Conservation (phyloP, 768 basidiomycete genomes). For the Mycena maculata region DNA sequence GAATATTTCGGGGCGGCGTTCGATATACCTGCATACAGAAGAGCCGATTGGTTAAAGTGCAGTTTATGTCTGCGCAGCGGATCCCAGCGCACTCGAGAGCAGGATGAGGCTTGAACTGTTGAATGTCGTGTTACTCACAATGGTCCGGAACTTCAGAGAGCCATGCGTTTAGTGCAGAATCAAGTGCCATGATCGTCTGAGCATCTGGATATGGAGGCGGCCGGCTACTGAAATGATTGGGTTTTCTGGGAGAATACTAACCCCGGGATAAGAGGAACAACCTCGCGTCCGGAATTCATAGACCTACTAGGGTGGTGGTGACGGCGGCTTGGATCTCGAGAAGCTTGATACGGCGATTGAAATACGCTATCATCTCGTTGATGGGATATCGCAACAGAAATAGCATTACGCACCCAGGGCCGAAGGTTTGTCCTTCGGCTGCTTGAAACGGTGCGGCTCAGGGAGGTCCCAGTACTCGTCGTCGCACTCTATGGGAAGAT, state of each 20-base stretch:
- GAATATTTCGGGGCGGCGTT: too few species aligned
- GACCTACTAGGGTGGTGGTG: slow-evolving; percentile 62
- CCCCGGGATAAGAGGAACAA: neutral
- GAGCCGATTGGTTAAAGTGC: slow-evolving; percentile 38
- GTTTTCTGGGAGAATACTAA: slow-evolving; percentile 68
- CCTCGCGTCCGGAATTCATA: neutral
- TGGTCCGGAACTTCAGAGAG: slow-evolving; percentile 64
- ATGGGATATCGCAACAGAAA: too few species aligned
- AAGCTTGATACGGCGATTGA: slow-evolving; percentile 59
- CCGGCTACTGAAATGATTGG: slow-evolving; percentile 9
- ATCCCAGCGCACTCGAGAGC: slow-evolving; percentile 44
- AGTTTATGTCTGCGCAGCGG: slow-evolving; percentile 34
- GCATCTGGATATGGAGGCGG: slow-evolving; percentile 58
- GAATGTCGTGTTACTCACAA: slow-evolving; percentile 40
- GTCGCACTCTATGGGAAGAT: slow-evolving; percentile 70
- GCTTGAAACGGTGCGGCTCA: slow-evolving; percentile 59
- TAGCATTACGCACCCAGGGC: slow-evolving; percentile 40
- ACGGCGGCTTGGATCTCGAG: slow-evolving; percentile 56
- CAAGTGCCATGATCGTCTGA: slow-evolving; percentile 66
- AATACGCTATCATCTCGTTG: slow-evolving; percentile 39
- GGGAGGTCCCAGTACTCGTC: slow-evolving; percentile 71
- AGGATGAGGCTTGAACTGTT: neutral
- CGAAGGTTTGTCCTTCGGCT: slow-evolving; percentile 64
- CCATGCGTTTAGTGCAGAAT: slow-evolving; percentile 74
- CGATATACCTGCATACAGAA: slow-evolving; percentile 31